Evolutionary conservation across 345 rosid genomes (phyloP), one percentile per base, ranked within the genome.

Genomic region (Eucalyptus decipiens): DNA sequence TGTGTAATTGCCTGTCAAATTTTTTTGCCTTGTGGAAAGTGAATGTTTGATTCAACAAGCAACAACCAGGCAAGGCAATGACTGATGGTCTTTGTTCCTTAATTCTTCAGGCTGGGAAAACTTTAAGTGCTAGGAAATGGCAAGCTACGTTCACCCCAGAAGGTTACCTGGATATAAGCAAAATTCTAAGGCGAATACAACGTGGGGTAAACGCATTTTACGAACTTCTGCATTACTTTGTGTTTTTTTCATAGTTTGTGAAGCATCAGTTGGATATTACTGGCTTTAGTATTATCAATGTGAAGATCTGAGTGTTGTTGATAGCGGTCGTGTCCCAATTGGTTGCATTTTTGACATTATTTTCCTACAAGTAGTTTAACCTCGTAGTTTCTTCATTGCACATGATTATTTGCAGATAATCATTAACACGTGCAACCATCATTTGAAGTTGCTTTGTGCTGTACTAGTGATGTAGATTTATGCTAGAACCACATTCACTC

Each of bases 51-150:
- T 76, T 76, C 47, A 76, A 26, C 16, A 42, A 76, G 47, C 47
- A 76, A 76, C 30, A 23, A 40, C 28, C 85, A 37, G 85, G 47
- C 47, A 40, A 76, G 47, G 47, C 30, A 60, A 86, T 54, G 88
- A 37, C 88, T 37, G 47, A 60, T 40, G 34, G 86, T 48, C 67
- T 42, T 65, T 32, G 23, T 43, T 21, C 32, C 40, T 88, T 88
- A 9, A 52, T 89, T 58, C 42, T 93, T 92, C 95, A 98, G 99
- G 97, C 98, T 89, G 99, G 99, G 91, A 98, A 94, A 93, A 98
- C 99, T 45, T 91, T 98, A 76, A 98, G 99, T 91, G 92, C 90
- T 40, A 97, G 99, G 92, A 98, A 96, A 95, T 98, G 99, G 99
- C 97, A 94, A 9, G 95, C 97, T 88, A 97, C 97, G 18, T 96